Conservation (phyloP, 768 basidiomycete genomes). For the Pleurotus platypus region DNA sequence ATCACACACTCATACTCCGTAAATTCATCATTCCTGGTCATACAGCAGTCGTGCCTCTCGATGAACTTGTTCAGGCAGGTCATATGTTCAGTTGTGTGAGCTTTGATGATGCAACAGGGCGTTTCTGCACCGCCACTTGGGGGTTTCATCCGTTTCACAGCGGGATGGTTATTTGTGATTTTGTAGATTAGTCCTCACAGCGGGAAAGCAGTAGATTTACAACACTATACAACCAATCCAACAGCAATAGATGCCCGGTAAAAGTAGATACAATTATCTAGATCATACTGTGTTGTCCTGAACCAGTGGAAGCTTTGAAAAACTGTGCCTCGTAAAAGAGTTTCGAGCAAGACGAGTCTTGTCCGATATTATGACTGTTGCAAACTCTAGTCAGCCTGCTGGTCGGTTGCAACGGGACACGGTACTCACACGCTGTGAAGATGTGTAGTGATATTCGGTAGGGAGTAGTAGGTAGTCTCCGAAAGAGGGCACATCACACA, state of each 20-base stretch:
- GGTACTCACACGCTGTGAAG: neutral
- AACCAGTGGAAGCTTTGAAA: neutral
- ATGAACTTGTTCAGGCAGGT: neutral
- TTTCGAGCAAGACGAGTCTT: conserved; percentile 3
- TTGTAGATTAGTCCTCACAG: too few relatives aligned
- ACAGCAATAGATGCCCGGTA: too few relatives aligned
- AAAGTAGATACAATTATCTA: too few relatives aligned
- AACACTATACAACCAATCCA: too few relatives aligned
- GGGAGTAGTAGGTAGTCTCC: neutral
- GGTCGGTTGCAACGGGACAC: neutral
- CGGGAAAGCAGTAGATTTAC: too few relatives aligned
- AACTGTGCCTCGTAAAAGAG: conserved; percentile 3
- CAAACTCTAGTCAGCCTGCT: neutral
- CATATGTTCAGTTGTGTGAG: neutral
- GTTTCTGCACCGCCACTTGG: neutral
- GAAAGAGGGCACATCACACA: conserved; percentile 5
- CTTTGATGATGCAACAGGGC: neutral
- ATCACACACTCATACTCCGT: neutral
- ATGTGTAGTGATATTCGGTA: neutral
- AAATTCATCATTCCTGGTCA: too few relatives aligned
- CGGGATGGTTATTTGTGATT: too few relatives aligned
- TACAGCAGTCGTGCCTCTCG: neutral
- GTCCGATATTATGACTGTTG: neutral
- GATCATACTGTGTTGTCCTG: too few relatives aligned
- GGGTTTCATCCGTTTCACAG: neutral